A percentile compares a stretch with the other conserved stretches of the same genome.
These are phyloP conservation scores for Imleria badia DNA, from an alignment of 768 basidiomycete genomes.

Conservation along the genomic window DNA sequence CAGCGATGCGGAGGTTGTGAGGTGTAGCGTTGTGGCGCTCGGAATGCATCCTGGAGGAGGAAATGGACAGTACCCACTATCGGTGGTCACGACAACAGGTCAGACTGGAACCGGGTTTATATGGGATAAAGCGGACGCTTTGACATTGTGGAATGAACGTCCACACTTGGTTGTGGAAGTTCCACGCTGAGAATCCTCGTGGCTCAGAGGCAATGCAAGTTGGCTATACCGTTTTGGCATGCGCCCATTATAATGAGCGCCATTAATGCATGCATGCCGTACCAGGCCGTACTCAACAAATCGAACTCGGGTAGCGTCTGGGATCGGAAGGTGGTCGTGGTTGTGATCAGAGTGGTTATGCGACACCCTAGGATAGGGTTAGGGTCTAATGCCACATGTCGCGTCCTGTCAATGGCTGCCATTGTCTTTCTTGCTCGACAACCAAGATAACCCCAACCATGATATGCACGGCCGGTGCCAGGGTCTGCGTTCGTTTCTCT, in stretches of 20 bases:
- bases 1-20: conserved; percentile 4
- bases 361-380: conserved; percentile 21
- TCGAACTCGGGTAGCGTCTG: not conserved
- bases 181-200: conserved; percentile 17
- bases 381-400: not conserved
- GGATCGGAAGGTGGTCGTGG: not conserved
- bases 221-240: not conserved
- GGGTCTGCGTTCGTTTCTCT: not conserved
- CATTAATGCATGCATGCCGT: not conserved
- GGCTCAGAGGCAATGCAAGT: conserved; percentile 15
- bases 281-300: not conserved
- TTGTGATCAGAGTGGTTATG: not conserved
- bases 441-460: not conserved
- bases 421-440: not conserved
- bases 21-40: not conserved
- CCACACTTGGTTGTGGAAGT: conserved; percentile 21
- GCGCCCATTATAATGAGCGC: not conserved
- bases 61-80: not conserved
- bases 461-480: not conserved
- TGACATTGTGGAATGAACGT: conserved; percentile 21
- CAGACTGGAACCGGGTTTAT: conserved; percentile 15
- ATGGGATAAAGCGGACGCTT: conserved; percentile 21
- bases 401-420: too few species aligned
- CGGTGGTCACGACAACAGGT: not conserved
- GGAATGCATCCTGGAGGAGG: conserved; percentile 10